A percentile compares a stretch with the other conserved stretches of the same genome.
phyloP scores from a whole-genome alignment of 208 protist species.

The Leishmania gerbilli region DNA sequence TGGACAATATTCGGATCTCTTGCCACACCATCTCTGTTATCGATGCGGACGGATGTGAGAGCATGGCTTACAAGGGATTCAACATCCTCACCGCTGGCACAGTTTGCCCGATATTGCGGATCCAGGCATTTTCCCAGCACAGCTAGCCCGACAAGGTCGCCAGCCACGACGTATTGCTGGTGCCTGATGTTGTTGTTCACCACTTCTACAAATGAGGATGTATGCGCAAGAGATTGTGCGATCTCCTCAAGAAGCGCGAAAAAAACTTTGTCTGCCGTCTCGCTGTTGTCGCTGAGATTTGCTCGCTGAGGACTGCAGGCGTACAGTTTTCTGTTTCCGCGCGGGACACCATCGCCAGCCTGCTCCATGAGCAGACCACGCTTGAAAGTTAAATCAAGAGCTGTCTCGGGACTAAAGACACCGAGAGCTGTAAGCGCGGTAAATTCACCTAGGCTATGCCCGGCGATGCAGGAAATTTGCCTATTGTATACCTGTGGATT shows the following conservation, averaged over 20 bases:
- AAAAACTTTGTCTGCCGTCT: constrained; percentile 68
- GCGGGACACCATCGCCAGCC: constrained; percentile 33
- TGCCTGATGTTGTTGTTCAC: constrained; percentile 75
- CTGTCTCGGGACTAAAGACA: constrained; percentile 73
- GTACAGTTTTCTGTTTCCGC: constrained; percentile 68
- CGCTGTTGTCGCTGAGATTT: constrained; percentile 47
- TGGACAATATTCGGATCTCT: constrained; percentile 43
- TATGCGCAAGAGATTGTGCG: constrained; percentile 53
- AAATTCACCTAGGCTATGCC: constrained; percentile 91
- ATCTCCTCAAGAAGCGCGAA: constrained; percentile 82
- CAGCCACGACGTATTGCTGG: constrained; percentile 87
- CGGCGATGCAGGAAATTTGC: constrained; percentile 45
- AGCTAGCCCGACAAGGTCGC: constrained; percentile 68
- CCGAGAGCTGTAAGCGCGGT: constrained; percentile 71
- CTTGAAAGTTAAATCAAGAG: constrained; percentile 73
- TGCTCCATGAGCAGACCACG: constrained; percentile 87
- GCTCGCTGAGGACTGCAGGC: constrained; percentile 79
- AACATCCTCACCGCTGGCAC: constrained; percentile 26
- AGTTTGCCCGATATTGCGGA: constrained; percentile 84
- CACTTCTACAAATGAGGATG: constrained; percentile 86
- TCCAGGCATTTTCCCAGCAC: constrained; percentile 88
- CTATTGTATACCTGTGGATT: constrained; percentile 10
- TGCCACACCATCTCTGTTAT: constrained; percentile 70
- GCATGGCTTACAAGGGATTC: constrained; percentile 43
- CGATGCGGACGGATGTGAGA: constrained; percentile 47